A percentile compares a stretch with the other conserved stretches of the same genome.
These are phyloP conservation scores for Drechslera avenae DNA, from an alignment of 2,329 filamentous ascomycete species.

Conservation along the genomic window DNA sequence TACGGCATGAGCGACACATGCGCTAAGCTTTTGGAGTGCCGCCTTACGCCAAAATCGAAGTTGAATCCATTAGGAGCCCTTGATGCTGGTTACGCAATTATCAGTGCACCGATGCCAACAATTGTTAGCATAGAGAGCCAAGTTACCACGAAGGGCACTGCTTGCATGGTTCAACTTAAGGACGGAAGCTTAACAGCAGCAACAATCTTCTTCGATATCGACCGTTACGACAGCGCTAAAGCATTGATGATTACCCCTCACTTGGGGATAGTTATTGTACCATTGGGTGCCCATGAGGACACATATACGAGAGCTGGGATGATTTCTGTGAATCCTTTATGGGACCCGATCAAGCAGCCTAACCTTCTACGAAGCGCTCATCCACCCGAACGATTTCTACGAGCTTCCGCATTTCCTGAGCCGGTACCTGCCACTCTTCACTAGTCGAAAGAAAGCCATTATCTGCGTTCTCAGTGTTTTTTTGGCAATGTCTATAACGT, in stretches of 20 bases:
- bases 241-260: slow-evolving; percentile 12
- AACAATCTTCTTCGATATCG: slow-evolving; percentile 8
- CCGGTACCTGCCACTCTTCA: no score
- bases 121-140: background rate
- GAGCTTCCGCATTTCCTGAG: no score
- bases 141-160: background rate
- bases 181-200: background rate
- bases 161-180: background rate
- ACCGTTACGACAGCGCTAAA: background rate
- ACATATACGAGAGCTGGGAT: slow-evolving; percentile 16
- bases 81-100: slow-evolving; percentile 4
- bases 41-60: slow-evolving; percentile 1
- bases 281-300: background rate
- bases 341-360: no score
- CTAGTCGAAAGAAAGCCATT: no score
- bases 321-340: slow-evolving; percentile 3
- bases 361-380: no score
- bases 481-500: no score
- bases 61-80: slow-evolving; percentile 11
- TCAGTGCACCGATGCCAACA: slow-evolving; percentile 1
- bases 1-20: background rate
- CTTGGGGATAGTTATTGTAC: slow-evolving; percentile 3
- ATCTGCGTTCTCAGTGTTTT: no score
- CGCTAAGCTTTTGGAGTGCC: slow-evolving; percentile 2
- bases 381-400: no score